Evolutionary conservation across 371 early-diverging fungal species (phyloP).

Genomic region (Nosema muscidifuracis): DNA sequence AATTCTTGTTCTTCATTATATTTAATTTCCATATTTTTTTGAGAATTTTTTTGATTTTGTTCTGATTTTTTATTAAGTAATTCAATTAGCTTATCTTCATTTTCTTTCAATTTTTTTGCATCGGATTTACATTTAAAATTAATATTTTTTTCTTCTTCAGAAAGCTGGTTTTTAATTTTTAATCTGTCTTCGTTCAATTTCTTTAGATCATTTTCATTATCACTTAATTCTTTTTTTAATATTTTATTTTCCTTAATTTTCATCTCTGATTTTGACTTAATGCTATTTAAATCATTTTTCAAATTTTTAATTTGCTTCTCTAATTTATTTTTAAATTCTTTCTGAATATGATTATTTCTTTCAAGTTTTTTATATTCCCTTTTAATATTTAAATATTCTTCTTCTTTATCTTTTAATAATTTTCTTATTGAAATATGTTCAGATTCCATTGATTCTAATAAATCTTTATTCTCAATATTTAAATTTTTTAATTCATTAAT

Average conservation of each 20-base stretch:
- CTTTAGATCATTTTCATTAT: slow-evolving; percentile 17
- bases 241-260: slow-evolving; percentile 49
- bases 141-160: neutral
- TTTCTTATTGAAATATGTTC: neutral
- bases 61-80: slow-evolving; percentile 15
- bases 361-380: slow-evolving; percentile 7
- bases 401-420: slow-evolving; percentile 14
- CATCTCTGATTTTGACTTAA: slow-evolving; percentile 58
- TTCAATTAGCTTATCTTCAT: slow-evolving; percentile 1
- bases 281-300: slow-evolving; percentile 54
- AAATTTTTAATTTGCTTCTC: slow-evolving; percentile 65
- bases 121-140: slow-evolving; percentile 8
- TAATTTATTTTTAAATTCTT: slow-evolving; percentile 66
- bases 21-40: neutral
- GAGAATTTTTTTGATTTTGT: neutral
- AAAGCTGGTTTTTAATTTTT: neutral
- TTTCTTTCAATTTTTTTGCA: slow-evolving; percentile 9
- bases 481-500: neutral
- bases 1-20: neutral
- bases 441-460: slow-evolving; percentile 38
- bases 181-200: slow-evolving; percentile 25
- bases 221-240: neutral
- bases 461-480: neutral
- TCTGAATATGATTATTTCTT: slow-evolving; percentile 1
- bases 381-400: slow-evolving; percentile 2